phyloP scores from a whole-genome alignment of 371 early-diverging fungal genomes.

The Saksenaea oblongispora region DNA sequence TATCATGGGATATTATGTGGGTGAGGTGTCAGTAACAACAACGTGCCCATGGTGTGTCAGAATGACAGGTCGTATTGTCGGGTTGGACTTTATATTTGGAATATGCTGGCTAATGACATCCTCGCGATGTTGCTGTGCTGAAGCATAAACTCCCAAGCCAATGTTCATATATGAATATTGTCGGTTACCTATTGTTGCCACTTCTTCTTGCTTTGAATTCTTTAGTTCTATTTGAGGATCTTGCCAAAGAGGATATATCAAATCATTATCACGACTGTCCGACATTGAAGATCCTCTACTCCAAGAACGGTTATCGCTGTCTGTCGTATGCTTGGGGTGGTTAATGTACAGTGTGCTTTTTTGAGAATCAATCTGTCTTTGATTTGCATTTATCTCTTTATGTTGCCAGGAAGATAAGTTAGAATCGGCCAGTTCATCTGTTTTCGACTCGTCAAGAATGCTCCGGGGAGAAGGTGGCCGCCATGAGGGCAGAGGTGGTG shows the following conservation, averaged over 20 bases:
- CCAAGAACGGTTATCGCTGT: not conserved
- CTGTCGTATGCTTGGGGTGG: not conserved
- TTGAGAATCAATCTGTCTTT: not conserved
- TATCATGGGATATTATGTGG: not conserved
- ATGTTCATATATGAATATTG: conserved; percentile 44
- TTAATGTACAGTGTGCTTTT: not conserved
- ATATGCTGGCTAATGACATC: conserved; percentile 53
- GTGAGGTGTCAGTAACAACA: conserved; percentile 15
- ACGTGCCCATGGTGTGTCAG: conserved; percentile 26
- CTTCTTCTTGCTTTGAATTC: conserved; percentile 1
- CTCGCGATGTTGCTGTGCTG: conserved; percentile 54
- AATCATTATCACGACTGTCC: not conserved
- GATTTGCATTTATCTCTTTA: not conserved
- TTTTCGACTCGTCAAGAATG: not conserved
- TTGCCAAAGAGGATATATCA: not conserved
- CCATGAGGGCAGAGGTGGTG: not conserved
- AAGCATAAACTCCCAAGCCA: conserved; percentile 52
- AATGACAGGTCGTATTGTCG: conserved; percentile 19
- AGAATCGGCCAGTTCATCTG: not conserved
- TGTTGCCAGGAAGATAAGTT: not conserved
- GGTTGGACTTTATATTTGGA: conserved; percentile 21
- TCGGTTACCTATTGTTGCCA: not conserved
- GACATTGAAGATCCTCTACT: not conserved
- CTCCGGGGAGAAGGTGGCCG: not conserved
- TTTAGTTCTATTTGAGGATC: not conserved